Conservation (phyloP, 176 grass and related monocot species). For the Pharus latifolius region DNA sequence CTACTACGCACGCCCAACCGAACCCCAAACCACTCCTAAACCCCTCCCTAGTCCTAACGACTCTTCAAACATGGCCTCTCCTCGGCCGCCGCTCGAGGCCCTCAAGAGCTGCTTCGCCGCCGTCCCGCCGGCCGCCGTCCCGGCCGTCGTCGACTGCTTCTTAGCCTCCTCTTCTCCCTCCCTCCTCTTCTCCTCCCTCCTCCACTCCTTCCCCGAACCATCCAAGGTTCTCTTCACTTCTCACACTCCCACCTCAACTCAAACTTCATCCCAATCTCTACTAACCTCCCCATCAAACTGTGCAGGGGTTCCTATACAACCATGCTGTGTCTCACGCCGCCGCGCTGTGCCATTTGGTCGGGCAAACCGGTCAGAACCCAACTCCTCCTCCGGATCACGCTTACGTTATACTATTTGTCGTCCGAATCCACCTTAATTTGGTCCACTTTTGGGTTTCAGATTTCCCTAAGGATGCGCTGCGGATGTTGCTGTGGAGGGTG, state of each 20-base stretch:
- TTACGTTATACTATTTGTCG: background rate
- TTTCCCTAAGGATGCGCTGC: conserved; percentile 25
- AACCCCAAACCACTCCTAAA: no score
- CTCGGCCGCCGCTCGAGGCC: conserved; percentile 24
- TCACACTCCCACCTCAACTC: background rate
- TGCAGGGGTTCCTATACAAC: conserved; percentile 18
- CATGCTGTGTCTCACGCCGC: conserved; percentile 34
- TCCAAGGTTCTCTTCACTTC: conserved; percentile 9
- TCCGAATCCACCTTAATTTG: background rate
- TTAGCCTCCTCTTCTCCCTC: conserved; percentile 44
- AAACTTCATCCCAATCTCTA: background rate
- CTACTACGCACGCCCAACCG: no score
- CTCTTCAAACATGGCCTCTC: conserved; percentile 5
- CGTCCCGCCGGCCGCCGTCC: conserved; percentile 33
- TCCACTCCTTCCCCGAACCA: conserved; percentile 28
- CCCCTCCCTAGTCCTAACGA: no score
- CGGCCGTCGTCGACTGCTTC: conserved; percentile 74
- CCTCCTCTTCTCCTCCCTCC: conserved; percentile 61
- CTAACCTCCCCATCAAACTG: no score
- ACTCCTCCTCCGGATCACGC: background rate
- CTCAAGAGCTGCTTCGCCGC: conserved; percentile 52
- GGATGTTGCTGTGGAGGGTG: conserved; percentile 42
- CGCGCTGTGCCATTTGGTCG: conserved; percentile 65
- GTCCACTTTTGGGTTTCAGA: conserved; percentile 22
- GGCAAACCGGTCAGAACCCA: conserved; percentile 22